Base-by-base conservation (phyloP, 306 rosid genomes). In the Prunus davidiana region DNA sequence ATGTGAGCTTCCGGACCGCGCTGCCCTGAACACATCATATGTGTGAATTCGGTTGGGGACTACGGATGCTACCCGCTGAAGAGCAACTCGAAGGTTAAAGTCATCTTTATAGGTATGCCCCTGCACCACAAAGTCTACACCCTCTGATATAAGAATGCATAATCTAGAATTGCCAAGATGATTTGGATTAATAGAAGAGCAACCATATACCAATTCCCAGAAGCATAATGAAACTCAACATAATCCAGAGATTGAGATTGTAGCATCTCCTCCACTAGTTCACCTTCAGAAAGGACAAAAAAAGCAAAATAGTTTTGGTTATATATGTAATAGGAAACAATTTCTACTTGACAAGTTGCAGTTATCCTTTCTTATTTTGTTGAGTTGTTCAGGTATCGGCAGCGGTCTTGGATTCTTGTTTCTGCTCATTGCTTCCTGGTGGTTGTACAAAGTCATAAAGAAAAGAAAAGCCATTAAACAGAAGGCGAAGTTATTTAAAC, bases 21-120 rank as follows among this genome's bases (percentile, higher is more conserved):
- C 0, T 41, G 41, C 10, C 0, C 2, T 27, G 2, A 8, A 1
- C 43, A 2, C 18, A 0, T 0, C 6, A 18, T 16, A 20, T 77
- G 80, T 70, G 15, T 16, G 32, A 12, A 12, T n/a, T 0, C 0
- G 6, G 0, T 0, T 25, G 10, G 43, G 2, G n/a, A 28, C 0
- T 43, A 14, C 0, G 2, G 9, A 58, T 77, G 75, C 69, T 0
- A 0, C 8, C 1, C 8, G 2, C 67, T 61, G 7, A 2, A 22
- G 3, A 38, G 20, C n/a, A 69, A 69, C 14, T 25, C 45, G 7
- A 32, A 10, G 14, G 62, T 52, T 25, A 68, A 58, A 45, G 22
- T 4, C 22, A 5, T 77, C 61, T 16, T 77, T 8, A 68, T 56
- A 68, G 80, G 80, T 77, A 77, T 38, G 43, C 1, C 16, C 30